A percentile compares a stretch with the other conserved stretches of the same genome.
These are phyloP conservation scores for Teratosphaeria pseudoeucalypti DNA, from an alignment of 2,329 filamentous ascomycete species.

Conservation along the genomic window DNA sequence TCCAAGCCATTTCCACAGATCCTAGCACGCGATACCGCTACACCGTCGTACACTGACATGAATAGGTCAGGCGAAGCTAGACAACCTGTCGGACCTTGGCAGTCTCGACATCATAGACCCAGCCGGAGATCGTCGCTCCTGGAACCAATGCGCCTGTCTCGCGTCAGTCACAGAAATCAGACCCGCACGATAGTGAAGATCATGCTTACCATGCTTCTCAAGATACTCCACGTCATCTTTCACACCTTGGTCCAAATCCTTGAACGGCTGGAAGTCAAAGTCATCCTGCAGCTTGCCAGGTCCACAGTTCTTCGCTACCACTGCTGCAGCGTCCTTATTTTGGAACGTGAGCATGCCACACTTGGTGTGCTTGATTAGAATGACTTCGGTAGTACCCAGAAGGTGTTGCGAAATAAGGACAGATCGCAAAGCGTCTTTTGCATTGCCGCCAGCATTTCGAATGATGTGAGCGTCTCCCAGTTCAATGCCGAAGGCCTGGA, in stretches of 20 bases:
- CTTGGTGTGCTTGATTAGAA: conserved; percentile 52
- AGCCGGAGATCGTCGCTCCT: conserved; percentile 53
- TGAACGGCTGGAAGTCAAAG: conserved; percentile 54
- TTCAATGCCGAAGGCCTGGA: conserved; percentile 56
- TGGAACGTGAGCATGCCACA: conserved; percentile 58
- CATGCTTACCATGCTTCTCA: conserved; percentile 34
- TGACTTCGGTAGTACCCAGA: conserved; percentile 63
- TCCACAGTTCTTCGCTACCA: conserved; percentile 47
- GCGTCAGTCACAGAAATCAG: not conserved
- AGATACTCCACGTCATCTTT: conserved; percentile 56
- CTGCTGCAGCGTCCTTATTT: conserved; percentile 44
- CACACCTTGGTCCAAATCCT: conserved; percentile 54
- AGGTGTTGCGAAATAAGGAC: conserved; percentile 72
- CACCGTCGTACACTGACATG: not conserved
- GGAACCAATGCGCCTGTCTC: conserved; percentile 42
- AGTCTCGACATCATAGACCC: conserved; percentile 69
- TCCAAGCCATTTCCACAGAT: not conserved
- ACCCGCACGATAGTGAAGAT: not conserved
- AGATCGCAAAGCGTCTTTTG: conserved; percentile 59
- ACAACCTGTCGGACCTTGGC: conserved; percentile 44
- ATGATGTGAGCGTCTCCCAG: conserved; percentile 62
- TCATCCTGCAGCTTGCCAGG: conserved; percentile 6
- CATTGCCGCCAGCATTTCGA: conserved; percentile 29
- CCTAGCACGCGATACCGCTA: not conserved
- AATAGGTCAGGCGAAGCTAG: not conserved